Evolutionary conservation across 352 stramenopile species (phyloP).

Genomic region (Pythium brachiatum): DNA sequence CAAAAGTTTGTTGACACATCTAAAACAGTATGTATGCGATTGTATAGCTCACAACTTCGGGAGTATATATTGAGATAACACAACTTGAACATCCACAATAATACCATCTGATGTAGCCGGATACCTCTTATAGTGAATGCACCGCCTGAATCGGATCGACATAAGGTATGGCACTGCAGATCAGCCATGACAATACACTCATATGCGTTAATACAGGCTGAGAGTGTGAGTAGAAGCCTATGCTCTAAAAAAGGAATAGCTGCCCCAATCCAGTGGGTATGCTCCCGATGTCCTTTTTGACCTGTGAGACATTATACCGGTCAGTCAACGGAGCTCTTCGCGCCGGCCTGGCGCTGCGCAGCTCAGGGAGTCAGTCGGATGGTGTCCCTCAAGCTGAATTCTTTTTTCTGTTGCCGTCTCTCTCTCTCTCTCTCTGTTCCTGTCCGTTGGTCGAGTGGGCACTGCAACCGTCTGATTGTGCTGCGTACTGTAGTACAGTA

Average conservation of each 20-base stretch:
- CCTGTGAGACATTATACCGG: neutral
- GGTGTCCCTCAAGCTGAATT: neutral
- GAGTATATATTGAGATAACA: neutral
- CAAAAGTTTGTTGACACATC: too few relatives aligned
- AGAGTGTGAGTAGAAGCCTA: too few relatives aligned
- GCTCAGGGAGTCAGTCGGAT: too few relatives aligned
- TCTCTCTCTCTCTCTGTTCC: neutral
- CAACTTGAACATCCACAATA: neutral
- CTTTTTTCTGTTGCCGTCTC: neutral
- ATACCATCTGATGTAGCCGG: neutral
- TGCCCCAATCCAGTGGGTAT: neutral
- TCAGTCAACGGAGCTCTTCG: neutral
- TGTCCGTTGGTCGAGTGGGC: neutral
- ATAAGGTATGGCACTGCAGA: too few relatives aligned
- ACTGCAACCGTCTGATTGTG: neutral
- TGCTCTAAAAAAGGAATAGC: too few relatives aligned
- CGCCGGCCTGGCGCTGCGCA: neutral
- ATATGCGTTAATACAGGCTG: too few relatives aligned
- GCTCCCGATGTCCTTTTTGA: neutral
- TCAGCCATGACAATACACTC: too few relatives aligned
- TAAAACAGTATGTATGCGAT: too few relatives aligned
- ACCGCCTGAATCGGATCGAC: neutral
- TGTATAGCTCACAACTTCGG: too few relatives aligned
- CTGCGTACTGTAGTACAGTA: too few relatives aligned
- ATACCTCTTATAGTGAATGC: neutral